Conservation (phyloP, 176 grass and related monocot species). For the Musa beccarii region DNA sequence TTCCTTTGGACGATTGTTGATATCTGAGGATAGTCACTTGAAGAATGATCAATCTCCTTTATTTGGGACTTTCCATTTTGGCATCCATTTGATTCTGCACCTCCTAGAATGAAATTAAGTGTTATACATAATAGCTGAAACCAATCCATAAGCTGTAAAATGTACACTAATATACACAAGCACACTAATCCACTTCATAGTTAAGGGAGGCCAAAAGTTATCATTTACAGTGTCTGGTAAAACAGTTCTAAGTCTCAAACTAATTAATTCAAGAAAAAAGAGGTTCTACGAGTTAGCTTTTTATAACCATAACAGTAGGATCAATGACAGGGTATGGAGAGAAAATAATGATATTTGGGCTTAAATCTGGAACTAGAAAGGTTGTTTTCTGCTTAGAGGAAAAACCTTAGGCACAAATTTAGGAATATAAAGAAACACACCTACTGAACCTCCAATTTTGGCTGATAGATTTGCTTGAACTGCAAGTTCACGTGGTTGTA, state of each 20-base stretch:
- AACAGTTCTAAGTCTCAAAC: too few species aligned
- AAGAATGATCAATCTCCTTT: neutral
- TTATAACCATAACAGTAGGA: too few species aligned
- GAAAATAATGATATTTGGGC: neutral
- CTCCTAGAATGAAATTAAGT: neutral
- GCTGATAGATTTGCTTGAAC: neutral
- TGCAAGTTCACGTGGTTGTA: neutral
- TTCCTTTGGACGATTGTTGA: constrained; percentile 56
- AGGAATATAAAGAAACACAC: neutral
- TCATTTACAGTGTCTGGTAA: too few species aligned
- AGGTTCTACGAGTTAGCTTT: too few species aligned
- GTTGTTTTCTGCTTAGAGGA: neutral
- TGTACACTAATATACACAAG: neutral
- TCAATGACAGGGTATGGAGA: too few species aligned
- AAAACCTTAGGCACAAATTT: neutral
- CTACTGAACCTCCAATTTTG: neutral
- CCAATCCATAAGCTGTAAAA: neutral
- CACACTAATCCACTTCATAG: neutral
- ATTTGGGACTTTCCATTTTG: neutral
- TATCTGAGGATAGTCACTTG: constrained; percentile 21
- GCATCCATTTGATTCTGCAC: neutral
- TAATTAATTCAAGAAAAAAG: too few species aligned
- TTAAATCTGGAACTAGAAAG: neutral
- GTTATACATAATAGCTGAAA: neutral
- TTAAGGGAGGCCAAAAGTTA: too few species aligned